Evolutionary conservation across 176 grass and related monocot species (phyloP).

Genomic region (Coix lacrymajobi): DNA sequence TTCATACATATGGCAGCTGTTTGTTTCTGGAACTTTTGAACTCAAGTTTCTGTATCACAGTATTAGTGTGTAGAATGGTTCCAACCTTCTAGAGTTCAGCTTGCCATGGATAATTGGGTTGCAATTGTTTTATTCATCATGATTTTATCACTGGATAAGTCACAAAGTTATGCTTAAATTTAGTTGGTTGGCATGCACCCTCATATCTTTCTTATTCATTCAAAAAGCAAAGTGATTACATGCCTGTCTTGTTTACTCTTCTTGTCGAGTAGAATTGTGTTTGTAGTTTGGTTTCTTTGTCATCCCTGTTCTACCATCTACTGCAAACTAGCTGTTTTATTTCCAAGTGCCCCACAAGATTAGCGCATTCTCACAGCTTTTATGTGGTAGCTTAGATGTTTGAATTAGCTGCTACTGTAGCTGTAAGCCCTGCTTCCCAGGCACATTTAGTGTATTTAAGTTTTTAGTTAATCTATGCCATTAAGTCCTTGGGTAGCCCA

Average conservation of each 20-base stretch:
- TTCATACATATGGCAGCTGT: not conserved
- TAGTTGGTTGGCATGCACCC: not conserved
- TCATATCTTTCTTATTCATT: not conserved
- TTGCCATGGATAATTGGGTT: slow-evolving; percentile 5
- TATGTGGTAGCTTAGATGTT: not conserved
- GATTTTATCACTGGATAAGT: not conserved
- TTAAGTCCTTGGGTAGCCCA: no score
- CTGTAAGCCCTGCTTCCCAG: no score
- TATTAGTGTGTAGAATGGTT: not conserved
- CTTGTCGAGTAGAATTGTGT: not conserved
- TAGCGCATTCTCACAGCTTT: not conserved
- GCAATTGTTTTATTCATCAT: not conserved
- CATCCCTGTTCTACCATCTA: not conserved
- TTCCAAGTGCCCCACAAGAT: not conserved
- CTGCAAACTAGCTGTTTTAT: not conserved
- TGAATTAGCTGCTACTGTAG: not conserved
- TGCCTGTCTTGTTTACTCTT: not conserved
- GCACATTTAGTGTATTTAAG: no score
- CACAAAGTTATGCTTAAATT: not conserved
- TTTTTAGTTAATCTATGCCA: no score
- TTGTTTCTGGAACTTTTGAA: not conserved
- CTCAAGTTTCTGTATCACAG: not conserved
- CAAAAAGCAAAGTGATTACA: not conserved
- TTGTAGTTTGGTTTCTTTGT: slow-evolving; percentile 11
- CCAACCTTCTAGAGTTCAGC: not conserved